Base-by-base conservation (phyloP, 139 green algal genomes). In the Nannochloris sp. region DNA sequence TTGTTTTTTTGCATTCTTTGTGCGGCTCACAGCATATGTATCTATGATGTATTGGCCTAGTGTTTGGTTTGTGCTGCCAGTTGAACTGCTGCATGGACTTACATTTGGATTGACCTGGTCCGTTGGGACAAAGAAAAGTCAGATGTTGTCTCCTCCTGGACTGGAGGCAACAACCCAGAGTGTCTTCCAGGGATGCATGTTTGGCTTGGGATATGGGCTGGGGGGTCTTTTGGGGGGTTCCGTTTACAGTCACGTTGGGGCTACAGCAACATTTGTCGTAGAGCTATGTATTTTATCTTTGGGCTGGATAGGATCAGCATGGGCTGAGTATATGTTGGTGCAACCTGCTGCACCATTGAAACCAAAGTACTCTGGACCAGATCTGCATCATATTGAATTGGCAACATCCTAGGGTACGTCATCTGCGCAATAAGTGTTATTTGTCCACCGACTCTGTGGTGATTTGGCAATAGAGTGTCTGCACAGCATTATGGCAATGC, bases 61-160 rank as follows among this genome's bases (percentile, higher is more conserved):
- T 11, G 51, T 64, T 10, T 79, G 69, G 69, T 31, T 62, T 18
- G 63, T 67, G 46, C 68, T 82, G 4, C 75, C 72, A 4, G 54
- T 73, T 1, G 75, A 82, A 57, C 53, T 74, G 25, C 51, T 82
- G 58, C 67, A 82, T 27, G 75, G 72, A 9, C 37, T 82, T 40
- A 82, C 75, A 1, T 82, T 82, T 65, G 75, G 67, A 4, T 36
- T 64, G 1, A 70, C 75, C 3, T 82, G 72, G 72, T 62, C 60
- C 40, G 44, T 21, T 21, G 61, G 44, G 9, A 58, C 46, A 5
- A 31, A 73, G 51, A 70, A 78, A 18, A 79, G 63, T 59, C 19
- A 23, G 3, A 23, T 60, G 9, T 37, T 78, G 4, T 60, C 76
- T 3, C 76, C 76, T 11, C 40, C 60, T 1, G 76, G 76, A 8